Evolutionary conservation across 495 filamentous ascomycete genomes (phyloP).

Genomic region (Glutinoglossum americanum): DNA sequence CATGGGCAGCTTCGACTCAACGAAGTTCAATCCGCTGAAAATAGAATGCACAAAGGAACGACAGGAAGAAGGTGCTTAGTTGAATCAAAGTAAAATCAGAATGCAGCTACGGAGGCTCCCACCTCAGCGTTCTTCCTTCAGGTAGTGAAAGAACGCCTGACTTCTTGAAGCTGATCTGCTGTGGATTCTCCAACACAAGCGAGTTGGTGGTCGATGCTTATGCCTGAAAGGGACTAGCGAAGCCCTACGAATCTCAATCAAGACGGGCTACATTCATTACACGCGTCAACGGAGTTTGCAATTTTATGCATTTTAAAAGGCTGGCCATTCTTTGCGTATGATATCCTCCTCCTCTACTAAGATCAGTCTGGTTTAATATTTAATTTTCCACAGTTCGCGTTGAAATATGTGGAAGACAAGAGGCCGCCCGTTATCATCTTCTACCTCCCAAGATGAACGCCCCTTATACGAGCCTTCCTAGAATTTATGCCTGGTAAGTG

Average conservation of each 20-base stretch:
- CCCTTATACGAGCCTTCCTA: not conserved
- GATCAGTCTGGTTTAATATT: not conserved
- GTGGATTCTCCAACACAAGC: not conserved
- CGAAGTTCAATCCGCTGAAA: not conserved
- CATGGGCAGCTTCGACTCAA: slow-evolving; percentile 1
- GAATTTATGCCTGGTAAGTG: slow-evolving; percentile 77
- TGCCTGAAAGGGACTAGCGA: not conserved
- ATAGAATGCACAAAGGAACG: not conserved
- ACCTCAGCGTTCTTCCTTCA: not conserved
- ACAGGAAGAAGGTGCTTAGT: not conserved
- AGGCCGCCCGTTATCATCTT: not conserved
- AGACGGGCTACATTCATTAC: no score
- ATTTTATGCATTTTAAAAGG: not conserved
- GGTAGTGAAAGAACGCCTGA: not conserved
- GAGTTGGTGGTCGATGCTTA: not conserved
- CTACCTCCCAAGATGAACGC: not conserved
- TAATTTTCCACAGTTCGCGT: not conserved
- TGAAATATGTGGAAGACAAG: not conserved
- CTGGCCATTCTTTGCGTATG: not conserved
- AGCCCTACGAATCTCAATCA: not conserved
- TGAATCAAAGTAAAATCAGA: not conserved
- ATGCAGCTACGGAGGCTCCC: not conserved
- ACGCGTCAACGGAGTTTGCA: not conserved
- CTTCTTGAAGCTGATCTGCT: not conserved
- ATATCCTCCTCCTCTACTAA: not conserved